Evolutionary conservation across 805 yeast species (phyloP).

Genomic region (Metschnikowia reukaufii): DNA sequence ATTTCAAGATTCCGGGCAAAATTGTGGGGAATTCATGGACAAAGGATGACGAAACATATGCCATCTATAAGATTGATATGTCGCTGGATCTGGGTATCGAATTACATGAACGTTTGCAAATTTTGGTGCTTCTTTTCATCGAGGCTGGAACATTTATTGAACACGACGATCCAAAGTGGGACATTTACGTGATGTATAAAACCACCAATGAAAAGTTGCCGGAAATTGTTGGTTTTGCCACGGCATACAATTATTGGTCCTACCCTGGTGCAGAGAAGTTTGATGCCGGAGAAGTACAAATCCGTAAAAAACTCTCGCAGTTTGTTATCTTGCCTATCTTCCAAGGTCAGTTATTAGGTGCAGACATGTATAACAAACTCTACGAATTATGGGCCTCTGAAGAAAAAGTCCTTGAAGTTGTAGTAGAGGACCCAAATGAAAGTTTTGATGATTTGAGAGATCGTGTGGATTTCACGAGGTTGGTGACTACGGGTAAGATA

Average conservation of each 20-base stretch:
- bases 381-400: constrained; percentile 57
- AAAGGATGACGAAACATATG: constrained; percentile 42
- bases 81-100: constrained; percentile 43
- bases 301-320: constrained; percentile 81
- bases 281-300: constrained; percentile 41
- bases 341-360: constrained; percentile 75
- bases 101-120: constrained; percentile 69
- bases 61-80: constrained; percentile 52
- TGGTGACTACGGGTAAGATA: constrained; percentile 9
- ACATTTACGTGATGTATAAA: constrained; percentile 56
- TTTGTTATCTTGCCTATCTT: constrained; percentile 81
- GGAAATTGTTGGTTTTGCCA: constrained; percentile 73
- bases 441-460: constrained; percentile 90
- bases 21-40: constrained; percentile 28
- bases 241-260: constrained; percentile 82
- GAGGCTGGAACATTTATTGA: constrained; percentile 95
- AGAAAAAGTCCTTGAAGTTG: constrained; percentile 59
- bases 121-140: constrained; percentile 78
- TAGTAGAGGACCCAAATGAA: constrained; percentile 94
- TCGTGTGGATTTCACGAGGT: constrained; percentile 60
- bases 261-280: constrained; percentile 56
- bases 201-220: constrained; percentile 24
- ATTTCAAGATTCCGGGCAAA: constrained; percentile 44
- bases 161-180: constrained; percentile 75
- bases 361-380: constrained; percentile 57